A percentile compares a stretch with the other conserved stretches of the same genome.
phyloP scores from a whole-genome alignment of 2,329 filamentous ascomycete species.

The Pleurostoma richardsiae region DNA sequence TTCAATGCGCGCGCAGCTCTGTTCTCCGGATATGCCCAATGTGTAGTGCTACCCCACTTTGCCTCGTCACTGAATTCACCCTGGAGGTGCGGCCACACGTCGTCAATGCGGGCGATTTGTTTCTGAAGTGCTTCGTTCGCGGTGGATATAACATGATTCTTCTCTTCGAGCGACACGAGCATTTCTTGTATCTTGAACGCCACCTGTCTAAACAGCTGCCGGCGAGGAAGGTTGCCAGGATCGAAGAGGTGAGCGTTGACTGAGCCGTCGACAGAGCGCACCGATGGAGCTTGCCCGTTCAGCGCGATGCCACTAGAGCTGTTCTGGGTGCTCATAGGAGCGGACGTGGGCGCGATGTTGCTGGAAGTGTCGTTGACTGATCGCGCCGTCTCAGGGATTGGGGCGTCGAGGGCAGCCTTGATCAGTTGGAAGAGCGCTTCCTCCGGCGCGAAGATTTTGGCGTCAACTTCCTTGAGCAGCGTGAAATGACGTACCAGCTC shows the following conservation, averaged over 20 bases:
- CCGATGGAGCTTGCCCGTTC: conserved; percentile 28
- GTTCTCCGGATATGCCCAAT: conserved; percentile 94
- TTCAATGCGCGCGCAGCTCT: conserved; percentile 57
- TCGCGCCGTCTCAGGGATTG: conserved; percentile 37
- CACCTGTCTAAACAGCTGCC: conserved; percentile 73
- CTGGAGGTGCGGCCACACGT: conserved; percentile 81
- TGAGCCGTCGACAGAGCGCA: conserved; percentile 36
- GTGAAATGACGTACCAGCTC: conserved; percentile 96
- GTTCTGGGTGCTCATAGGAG: conserved; percentile 44
- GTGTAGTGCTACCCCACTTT: conserved; percentile 81
- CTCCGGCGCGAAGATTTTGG: conserved; percentile 87
- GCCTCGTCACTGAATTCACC: conserved; percentile 91
- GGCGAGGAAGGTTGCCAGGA: conserved; percentile 56
- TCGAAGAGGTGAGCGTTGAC: conserved; percentile 43
- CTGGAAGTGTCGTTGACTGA: conserved; percentile 37
- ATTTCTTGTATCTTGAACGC: conserved; percentile 77
- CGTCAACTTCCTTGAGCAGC: conserved; percentile 93
- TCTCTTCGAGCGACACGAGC: conserved; percentile 89
- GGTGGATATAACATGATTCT: conserved; percentile 92
- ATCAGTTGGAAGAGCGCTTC: conserved; percentile 75
- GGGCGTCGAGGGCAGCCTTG: conserved; percentile 53
- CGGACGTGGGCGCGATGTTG: conserved; percentile 34
- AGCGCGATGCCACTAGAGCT: conserved; percentile 35
- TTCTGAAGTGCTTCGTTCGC: conserved; percentile 85
- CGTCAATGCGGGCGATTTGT: conserved; percentile 78